Evolutionary conservation across 176 grass and related monocot genomes (phyloP).

Genomic region (Oryza brachyantha): DNA sequence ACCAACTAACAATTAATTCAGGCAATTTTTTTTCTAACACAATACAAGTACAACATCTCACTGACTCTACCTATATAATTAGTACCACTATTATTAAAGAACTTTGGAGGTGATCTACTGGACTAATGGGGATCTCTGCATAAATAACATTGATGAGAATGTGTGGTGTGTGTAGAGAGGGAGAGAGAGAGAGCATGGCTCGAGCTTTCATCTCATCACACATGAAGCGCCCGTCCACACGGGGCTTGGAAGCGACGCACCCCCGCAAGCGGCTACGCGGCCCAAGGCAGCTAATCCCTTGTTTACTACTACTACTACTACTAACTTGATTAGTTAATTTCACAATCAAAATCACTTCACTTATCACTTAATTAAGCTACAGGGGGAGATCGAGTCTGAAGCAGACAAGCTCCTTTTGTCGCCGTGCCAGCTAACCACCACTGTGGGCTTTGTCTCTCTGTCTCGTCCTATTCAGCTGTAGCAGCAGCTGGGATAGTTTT

Average conservation of each 20-base stretch:
- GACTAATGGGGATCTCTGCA: slow-evolving; percentile 6
- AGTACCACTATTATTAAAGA: not conserved
- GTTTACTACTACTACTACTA: too few species aligned
- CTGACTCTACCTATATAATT: too few species aligned
- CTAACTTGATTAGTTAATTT: not conserved
- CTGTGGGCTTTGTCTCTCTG: slow-evolving; percentile 18
- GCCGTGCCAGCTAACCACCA: slow-evolving; percentile 22
- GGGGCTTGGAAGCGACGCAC: slow-evolving; percentile 9
- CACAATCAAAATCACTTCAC: not conserved
- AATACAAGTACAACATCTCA: not conserved
- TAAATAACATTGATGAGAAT: not conserved
- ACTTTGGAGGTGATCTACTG: not conserved
- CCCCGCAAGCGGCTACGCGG: slow-evolving; percentile 23
- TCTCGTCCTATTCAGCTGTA: slow-evolving; percentile 8
- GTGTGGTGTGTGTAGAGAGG: too few species aligned
- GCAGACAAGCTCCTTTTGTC: slow-evolving; percentile 24
- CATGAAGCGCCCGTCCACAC: slow-evolving; percentile 15
- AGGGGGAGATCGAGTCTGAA: slow-evolving; percentile 2
- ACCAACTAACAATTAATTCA: too few species aligned
- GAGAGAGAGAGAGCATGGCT: not conserved
- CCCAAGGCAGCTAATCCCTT: slow-evolving; percentile 25
- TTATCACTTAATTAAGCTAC: not conserved
- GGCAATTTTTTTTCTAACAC: too few species aligned
- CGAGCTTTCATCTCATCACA: not conserved
- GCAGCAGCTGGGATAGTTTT: not conserved